A percentile compares a stretch with the other conserved stretches of the same genome.
Evolutionary conservation across 2,329 filamentous ascomycete genomes (phyloP).

Genomic region (Penicillium fuscoglaucum): DNA sequence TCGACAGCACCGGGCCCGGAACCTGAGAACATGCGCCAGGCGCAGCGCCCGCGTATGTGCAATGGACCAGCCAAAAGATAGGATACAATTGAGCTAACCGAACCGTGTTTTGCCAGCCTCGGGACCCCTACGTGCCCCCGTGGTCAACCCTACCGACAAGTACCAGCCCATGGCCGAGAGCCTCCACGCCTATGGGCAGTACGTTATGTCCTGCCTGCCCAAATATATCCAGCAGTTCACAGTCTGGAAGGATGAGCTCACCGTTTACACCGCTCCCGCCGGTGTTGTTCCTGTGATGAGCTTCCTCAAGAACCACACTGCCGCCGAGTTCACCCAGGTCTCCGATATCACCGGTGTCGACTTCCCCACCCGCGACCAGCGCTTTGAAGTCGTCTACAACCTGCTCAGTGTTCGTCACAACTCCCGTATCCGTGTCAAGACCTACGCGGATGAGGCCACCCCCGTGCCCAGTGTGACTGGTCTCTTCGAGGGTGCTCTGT

Average conservation of each 20-base stretch:
- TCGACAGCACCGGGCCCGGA: slow-evolving; percentile 59
- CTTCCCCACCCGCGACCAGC: slow-evolving; percentile 90
- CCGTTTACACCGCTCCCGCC: slow-evolving; percentile 84
- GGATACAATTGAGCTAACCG: slow-evolving; percentile 20
- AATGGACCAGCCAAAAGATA: background rate
- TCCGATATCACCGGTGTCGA: slow-evolving; percentile 92
- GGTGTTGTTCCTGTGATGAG: slow-evolving; percentile 88
- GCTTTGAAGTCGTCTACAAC: slow-evolving; percentile 98
- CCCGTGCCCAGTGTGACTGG: slow-evolving; percentile 85
- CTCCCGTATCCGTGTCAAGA: slow-evolving; percentile 95
- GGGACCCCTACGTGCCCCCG: slow-evolving; percentile 70
- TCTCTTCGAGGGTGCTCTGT: slow-evolving; percentile 93
- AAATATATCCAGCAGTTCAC: slow-evolving; percentile 99
- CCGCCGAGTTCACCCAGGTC: slow-evolving; percentile 93
- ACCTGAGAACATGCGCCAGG: slow-evolving; percentile 66
- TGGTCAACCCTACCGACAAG: slow-evolving; percentile 92
- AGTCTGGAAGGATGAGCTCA: slow-evolving; percentile 98
- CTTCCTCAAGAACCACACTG: slow-evolving; percentile 97
- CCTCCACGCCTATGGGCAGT: slow-evolving; percentile 92
- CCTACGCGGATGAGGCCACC: slow-evolving; percentile 93
- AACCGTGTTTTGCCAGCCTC: slow-evolving; percentile 36
- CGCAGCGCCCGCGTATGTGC: slow-evolving; percentile 52
- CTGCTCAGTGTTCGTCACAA: slow-evolving; percentile 94
- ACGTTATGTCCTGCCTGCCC: slow-evolving; percentile 92
- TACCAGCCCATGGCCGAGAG: slow-evolving; percentile 82